Evolutionary conservation across 139 green algal genomes (phyloP).

Genomic region (Tetradesmus lagerheimii): DNA sequence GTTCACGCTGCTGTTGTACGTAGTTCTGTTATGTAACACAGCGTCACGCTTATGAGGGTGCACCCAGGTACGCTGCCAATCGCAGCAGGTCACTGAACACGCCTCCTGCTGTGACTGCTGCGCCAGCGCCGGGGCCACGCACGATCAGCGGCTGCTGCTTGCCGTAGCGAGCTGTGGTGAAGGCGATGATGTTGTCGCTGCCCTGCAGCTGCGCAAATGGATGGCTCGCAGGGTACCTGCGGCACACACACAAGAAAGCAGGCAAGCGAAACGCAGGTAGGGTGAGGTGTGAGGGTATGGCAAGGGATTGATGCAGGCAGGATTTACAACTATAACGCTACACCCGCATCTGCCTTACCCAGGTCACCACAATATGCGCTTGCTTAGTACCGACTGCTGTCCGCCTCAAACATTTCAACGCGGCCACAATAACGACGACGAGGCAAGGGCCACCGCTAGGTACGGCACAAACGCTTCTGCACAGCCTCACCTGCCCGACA

Average conservation of each 20-base stretch:
- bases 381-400: too few species aligned
- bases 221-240: constrained; percentile 86
- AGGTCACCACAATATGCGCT: too few species aligned
- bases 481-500: too few species aligned
- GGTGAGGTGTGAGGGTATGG: neutral
- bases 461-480: too few species aligned
- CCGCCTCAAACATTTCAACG: too few species aligned
- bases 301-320: neutral
- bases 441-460: too few species aligned
- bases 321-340: too few species aligned
- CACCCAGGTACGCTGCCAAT: constrained; percentile 94
- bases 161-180: constrained; percentile 87
- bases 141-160: constrained; percentile 87
- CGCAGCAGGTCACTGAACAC: constrained; percentile 97
- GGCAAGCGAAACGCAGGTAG: neutral
- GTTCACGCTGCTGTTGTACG: neutral
- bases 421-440: too few species aligned
- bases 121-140: constrained; percentile 93
- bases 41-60: constrained; percentile 79
- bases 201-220: constrained; percentile 91
- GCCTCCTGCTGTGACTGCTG: constrained; percentile 96
- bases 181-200: constrained; percentile 95
- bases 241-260: neutral
- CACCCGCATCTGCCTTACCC: too few species aligned
- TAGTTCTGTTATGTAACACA: neutral